Base-by-base conservation (phyloP, 192 early-diverging fungal species). In the Backusella parvicylindrica region DNA sequence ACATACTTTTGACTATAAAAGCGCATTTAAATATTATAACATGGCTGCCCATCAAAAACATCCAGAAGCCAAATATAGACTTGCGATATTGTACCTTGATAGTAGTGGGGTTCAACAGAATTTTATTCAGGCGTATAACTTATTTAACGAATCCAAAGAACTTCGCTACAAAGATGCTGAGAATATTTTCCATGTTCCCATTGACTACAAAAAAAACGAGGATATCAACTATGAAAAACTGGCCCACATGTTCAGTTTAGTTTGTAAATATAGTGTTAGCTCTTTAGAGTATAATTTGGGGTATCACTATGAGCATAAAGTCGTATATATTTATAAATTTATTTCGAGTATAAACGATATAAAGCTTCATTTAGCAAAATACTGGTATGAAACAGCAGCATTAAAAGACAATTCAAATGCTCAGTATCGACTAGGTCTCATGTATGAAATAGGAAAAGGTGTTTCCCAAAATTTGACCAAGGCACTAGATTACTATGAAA, bases 341-440 rank as follows among this genome's bases (percentile, higher is more conserved):
- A 3, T 35, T 35, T n/a, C n/a, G n/a, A n/a, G 6, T 79, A 79
- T 1, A 33, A 47, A 47, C 30, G 1, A 8, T 15, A 66, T 18
- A 11, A 66, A 31, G 15, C 64, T 35, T 35, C 33, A 35, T 6
- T 6, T 3, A 6, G 33, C 38, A 40, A 40, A 40, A 11, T 12
- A 7, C 0, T 40, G 38, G 38, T 40, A 40, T 40, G 38, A 35
- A 35, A 35, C 33, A 35, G 75, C 82, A 41, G 75, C 77, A 11
- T 60, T 69, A 0, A 36, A 16, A 23, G 77, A 76, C 32, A 37
- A 74, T 23, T 30, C 70, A 11, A 67, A 28, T 0, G 84, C 79
- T 12, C 74, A 78, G 53, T 71, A 72, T 40, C 69, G 56, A 15
- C 4, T 82, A 21, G 84, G 84, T 41, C 18, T 50, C n/a, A 50